Base-by-base conservation (phyloP, 202 grass and related monocot species). In the Saccharum hybrid region DNA sequence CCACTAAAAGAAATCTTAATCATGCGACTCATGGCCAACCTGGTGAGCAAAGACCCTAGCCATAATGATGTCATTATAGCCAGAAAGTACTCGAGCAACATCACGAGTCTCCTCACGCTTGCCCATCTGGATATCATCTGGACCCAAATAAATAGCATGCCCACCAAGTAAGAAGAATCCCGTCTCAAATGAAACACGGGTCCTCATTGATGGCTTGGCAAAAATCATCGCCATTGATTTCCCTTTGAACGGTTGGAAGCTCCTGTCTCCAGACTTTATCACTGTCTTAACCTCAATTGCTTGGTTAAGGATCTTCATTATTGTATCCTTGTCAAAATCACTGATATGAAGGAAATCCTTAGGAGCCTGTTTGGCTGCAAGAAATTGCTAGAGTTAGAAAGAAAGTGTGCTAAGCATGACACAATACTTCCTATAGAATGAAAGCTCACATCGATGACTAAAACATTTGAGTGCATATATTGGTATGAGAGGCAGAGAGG, bases 141-240 rank as follows among this genome's bases (percentile, higher is more conserved):
- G 96, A 16, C 96, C 93, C 75, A 99, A 76, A 75, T 96, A 99
- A 79, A 99, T 64, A 18, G 93, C 96, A 92, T 96, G 96, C 11
- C 96, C 96, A 22, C 96, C 96, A 74, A 99, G 93, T 74, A 96
- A 89, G 72, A 94, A 94, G 69, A 99, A 99, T 70, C 96, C 96
- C 10, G 96, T 92, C 80, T 99, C 96, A 70, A 99, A 99, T 70
- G 96, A 99, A 75, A 99, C 96, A 88, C 93, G 89, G 61, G 96
- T 96, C 43, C 96, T 91, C 93, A 99, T 99, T 15, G 93, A 99
- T 40, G 96, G 96, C 78, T 99, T 99, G 61, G 96, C 86, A 88
- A 99, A 96, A 66, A 99, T 89, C 96, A 99, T 96, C 34, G 96
- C 96, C 96, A 99, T 99, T 41, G 93, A 90, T 81, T 86, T 99